Conservation (phyloP, 345 rosid genomes). For the Eucalyptus microcorys region DNA sequence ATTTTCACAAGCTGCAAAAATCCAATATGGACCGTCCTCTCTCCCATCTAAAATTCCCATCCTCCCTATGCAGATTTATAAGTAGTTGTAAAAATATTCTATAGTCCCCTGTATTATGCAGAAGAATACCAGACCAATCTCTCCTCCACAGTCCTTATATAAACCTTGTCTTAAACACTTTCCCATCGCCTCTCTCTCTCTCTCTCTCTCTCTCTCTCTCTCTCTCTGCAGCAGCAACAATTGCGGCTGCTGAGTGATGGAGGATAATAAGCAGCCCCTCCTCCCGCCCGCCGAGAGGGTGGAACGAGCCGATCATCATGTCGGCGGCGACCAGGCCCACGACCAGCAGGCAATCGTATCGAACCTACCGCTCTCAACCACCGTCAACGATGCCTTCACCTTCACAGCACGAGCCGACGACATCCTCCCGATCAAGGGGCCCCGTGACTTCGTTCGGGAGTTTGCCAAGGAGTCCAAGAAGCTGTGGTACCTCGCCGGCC, state of each 20-base stretch:
- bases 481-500: constrained; percentile 86
- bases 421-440: constrained; percentile 45
- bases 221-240: background rate
- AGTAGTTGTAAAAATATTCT: background rate
- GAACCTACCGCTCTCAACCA: background rate
- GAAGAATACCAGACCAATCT: background rate
- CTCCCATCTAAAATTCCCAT: background rate
- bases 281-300: constrained; percentile 1
- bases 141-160: background rate
- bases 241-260: constrained; percentile 4
- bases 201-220: background rate
- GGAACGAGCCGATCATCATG: background rate
- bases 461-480: constrained; percentile 44
- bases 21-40: background rate
- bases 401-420: constrained; percentile 37
- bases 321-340: background rate
- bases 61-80: background rate
- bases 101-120: background rate
- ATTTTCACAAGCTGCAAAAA: background rate
- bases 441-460: constrained; percentile 36
- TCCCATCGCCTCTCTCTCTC: background rate
- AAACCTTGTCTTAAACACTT: background rate
- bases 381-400: background rate
- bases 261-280: constrained; percentile 11
- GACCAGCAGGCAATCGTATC: background rate